These are phyloP conservation scores for Flammula alnicola DNA, from an alignment of 1,284 basidiomycete species.

Conservation along the genomic window DNA sequence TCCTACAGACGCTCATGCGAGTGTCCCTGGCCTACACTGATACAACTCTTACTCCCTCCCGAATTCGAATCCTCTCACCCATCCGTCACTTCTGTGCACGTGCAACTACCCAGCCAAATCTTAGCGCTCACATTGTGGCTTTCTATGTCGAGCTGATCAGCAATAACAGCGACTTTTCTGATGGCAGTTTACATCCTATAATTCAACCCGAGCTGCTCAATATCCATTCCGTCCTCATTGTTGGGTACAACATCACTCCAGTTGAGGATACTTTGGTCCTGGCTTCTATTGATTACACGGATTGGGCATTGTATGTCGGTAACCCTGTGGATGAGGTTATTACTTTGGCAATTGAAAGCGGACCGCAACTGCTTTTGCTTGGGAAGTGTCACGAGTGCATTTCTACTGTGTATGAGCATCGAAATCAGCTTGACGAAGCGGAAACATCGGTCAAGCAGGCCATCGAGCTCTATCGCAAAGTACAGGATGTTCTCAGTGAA, in stretches of 20 bases:
- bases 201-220: slow-evolving; percentile 2
- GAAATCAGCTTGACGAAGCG: too few species aligned
- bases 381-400: too few species aligned
- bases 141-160: background rate
- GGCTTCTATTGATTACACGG: slow-evolving; percentile 1
- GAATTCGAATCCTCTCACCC: slow-evolving; percentile 3
- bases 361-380: too few species aligned
- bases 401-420: too few species aligned
- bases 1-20: background rate
- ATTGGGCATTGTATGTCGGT: slow-evolving; percentile 2
- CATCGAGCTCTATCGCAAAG: too few species aligned
- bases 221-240: background rate
- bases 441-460: too few species aligned
- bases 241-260: background rate
- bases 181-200: background rate
- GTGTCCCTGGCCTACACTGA: background rate
- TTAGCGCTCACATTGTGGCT: background rate
- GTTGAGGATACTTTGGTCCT: background rate
- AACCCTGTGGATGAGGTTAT: too few species aligned
- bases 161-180: background rate
- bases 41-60: background rate
- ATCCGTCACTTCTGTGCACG: background rate
- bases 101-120: background rate
- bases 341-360: too few species aligned
- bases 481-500: too few species aligned